A percentile compares a stretch with the other conserved stretches of the same genome.
Evolutionary conservation across 192 early-diverging fungal genomes (phyloP).

Genomic region (Gigaspora rosea): DNA sequence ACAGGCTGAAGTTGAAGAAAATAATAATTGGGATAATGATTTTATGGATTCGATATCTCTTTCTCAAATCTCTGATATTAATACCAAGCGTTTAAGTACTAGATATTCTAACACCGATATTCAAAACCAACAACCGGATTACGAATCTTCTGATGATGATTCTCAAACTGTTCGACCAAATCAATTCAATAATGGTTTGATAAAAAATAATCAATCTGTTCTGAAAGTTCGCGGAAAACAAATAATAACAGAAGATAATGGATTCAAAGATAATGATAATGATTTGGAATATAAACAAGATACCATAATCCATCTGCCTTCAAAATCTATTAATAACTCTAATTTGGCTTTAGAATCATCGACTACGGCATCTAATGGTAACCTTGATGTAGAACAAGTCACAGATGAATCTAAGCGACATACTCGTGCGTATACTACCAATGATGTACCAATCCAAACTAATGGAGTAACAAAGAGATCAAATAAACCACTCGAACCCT

Average conservation of each 20-base stretch:
- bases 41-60: constrained; percentile 41
- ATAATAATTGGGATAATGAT: constrained; percentile 51
- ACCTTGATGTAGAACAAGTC: too few species aligned
- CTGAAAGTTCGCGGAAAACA: neutral
- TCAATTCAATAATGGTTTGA: too few species aligned
- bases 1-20: constrained; percentile 16
- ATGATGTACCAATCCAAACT: neutral
- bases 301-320: neutral
- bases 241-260: neutral
- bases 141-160: too few species aligned
- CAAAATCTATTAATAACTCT: too few species aligned
- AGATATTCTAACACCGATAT: neutral
- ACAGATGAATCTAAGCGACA: neutral
- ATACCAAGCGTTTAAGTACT: neutral
- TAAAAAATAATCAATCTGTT: neutral
- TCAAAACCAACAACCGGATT: too few species aligned
- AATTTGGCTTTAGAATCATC: too few species aligned
- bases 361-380: too few species aligned
- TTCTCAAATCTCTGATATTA: constrained; percentile 25
- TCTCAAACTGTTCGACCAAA: too few species aligned
- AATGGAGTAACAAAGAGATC: neutral
- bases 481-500: neutral
- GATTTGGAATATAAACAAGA: too few species aligned
- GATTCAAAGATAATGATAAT: neutral
- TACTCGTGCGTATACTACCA: neutral